Conservation (phyloP, 192 early-diverging fungal genomes). For the Podila epigama region DNA sequence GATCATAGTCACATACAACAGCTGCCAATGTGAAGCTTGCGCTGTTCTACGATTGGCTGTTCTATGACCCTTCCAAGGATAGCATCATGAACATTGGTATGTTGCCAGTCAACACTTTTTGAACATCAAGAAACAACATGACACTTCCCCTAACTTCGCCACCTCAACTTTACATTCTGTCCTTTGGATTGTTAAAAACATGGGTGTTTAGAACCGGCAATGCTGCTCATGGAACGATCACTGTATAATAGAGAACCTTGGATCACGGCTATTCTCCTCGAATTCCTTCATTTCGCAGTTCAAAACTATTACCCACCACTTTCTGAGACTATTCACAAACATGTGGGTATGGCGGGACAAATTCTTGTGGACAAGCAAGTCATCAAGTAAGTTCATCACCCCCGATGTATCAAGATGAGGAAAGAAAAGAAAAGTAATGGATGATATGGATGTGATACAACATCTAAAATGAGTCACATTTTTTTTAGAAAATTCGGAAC, state of each 20-base stretch:
- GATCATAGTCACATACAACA: constrained; percentile 56
- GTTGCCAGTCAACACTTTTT: neutral
- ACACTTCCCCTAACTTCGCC: no score
- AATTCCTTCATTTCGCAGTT: constrained; percentile 68
- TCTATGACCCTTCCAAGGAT: constrained; percentile 68
- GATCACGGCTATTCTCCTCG: constrained; percentile 71
- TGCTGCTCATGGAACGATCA: constrained; percentile 76
- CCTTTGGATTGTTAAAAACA: no score
- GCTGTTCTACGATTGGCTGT: constrained; percentile 82
- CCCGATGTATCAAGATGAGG: no score
- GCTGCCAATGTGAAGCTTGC: constrained; percentile 77
- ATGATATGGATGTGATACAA: no score
- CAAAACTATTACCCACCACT: constrained; percentile 67
- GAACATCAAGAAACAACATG: neutral
- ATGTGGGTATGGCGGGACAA: constrained; percentile 64
- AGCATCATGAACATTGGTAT: constrained; percentile 77
- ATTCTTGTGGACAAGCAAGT: constrained; percentile 69
- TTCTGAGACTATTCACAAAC: constrained; percentile 53
- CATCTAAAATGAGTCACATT: no score
- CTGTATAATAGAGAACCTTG: constrained; percentile 68
- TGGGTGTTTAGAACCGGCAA: constrained; percentile 74
- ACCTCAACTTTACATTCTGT: no score
- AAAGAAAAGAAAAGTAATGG: no score
- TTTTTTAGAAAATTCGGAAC: constrained; percentile 15
- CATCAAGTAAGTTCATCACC: constrained; percentile 59